phyloP scores from a whole-genome alignment of 2,329 filamentous ascomycete genomes.

The Apiospora saccharicola region DNA sequence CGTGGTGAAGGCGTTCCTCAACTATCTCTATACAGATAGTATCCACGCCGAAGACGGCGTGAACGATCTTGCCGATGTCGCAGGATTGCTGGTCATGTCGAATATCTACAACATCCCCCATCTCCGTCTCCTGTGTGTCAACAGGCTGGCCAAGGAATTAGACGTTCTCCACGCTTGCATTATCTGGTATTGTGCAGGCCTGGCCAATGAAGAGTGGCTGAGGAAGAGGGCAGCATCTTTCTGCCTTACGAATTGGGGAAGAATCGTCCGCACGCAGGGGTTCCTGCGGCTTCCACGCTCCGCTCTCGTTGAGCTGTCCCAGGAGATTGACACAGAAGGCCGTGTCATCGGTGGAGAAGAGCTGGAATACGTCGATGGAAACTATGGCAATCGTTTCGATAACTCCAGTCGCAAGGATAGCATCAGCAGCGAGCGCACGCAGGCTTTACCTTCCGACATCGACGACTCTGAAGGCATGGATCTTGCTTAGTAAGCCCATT shows the following conservation, averaged over 20 bases:
- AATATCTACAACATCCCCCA: constrained; percentile 98
- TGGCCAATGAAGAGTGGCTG: constrained; percentile 93
- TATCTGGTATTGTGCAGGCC: constrained; percentile 92
- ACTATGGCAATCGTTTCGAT: constrained; percentile 56
- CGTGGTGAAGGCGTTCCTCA: constrained; percentile 92
- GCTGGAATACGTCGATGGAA: constrained; percentile 64
- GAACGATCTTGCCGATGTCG: constrained; percentile 82
- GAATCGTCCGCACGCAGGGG: constrained; percentile 86
- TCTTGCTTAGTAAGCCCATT: constrained; percentile 45
- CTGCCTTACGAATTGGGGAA: constrained; percentile 93
- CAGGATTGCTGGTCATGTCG: constrained; percentile 94
- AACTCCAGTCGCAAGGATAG: constrained; percentile 62
- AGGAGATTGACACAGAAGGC: constrained; percentile 94
- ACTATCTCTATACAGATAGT: constrained; percentile 96
- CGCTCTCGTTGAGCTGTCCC: constrained; percentile 87
- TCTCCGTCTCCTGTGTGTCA: constrained; percentile 88
- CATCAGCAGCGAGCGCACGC: constrained; percentile 65
- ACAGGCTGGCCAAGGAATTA: constrained; percentile 86
- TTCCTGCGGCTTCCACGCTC: constrained; percentile 82
- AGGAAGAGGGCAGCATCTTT: constrained; percentile 87
- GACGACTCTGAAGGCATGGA: constrained; percentile 72
- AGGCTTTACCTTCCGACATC: constrained; percentile 62
- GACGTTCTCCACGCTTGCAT: constrained; percentile 95
- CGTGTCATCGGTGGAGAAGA: constrained; percentile 89
- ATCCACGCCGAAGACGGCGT: constrained; percentile 80